Conservation (phyloP, 257 asterid species). For the Solanum sitiens region DNA sequence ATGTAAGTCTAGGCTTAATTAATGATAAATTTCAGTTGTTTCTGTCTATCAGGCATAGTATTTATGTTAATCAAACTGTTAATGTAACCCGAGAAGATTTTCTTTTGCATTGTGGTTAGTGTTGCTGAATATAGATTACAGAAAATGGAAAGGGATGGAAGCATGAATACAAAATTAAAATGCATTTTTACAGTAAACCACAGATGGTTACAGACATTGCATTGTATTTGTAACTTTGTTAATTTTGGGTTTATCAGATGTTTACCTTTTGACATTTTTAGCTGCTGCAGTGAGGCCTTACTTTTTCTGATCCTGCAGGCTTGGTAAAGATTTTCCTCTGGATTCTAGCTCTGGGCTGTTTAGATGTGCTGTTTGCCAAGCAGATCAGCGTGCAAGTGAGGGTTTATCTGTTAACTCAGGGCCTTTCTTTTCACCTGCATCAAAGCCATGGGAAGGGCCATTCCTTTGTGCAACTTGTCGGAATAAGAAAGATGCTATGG, state of each 20-base stretch:
- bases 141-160: not conserved
- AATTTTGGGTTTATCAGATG: not conserved
- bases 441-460: slow-evolving; percentile 98
- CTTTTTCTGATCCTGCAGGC: slow-evolving; percentile 32
- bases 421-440: slow-evolving; percentile 82
- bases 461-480: slow-evolving; percentile 88
- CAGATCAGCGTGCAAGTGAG: slow-evolving; percentile 69
- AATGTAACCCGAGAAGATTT: not conserved
- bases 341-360: slow-evolving; percentile 72
- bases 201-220: not conserved
- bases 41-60: not conserved
- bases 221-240: not conserved
- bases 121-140: not conserved
- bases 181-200: not conserved
- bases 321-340: slow-evolving; percentile 82
- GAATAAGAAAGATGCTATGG: slow-evolving; percentile 92
- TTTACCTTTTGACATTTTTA: not conserved
- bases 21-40: not conserved
- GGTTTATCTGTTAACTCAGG: slow-evolving; percentile 83
- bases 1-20: not conserved
- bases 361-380: slow-evolving; percentile 96
- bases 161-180: not conserved
- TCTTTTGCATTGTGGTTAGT: not conserved
- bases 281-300: not conserved
- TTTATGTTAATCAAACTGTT: not conserved